phyloP scores from a whole-genome alignment of 371 early-diverging fungal species.

The Syncephalastrum racemosum region DNA sequence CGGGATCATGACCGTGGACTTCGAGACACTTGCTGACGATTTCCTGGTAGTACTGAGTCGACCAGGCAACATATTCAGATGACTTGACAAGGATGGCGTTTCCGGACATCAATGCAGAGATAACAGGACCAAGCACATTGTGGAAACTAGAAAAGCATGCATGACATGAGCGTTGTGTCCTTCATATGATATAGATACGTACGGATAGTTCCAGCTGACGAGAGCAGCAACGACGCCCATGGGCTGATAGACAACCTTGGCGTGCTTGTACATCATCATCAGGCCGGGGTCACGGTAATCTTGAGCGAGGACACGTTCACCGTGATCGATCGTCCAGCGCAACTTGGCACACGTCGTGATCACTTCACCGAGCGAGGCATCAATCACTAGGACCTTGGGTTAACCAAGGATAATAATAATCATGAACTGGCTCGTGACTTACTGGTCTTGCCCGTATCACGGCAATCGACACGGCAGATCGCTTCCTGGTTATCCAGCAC shows the following conservation, averaged over 20 bases:
- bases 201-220: conserved; percentile 86
- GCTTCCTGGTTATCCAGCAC: conserved; percentile 76
- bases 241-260: conserved; percentile 80
- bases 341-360: conserved; percentile 80
- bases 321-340: conserved; percentile 81
- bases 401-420: neutral
- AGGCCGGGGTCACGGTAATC: conserved; percentile 71
- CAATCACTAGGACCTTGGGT: conserved; percentile 55
- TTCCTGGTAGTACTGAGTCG: conserved; percentile 61
- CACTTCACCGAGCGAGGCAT: conserved; percentile 85
- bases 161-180: neutral
- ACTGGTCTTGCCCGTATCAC: conserved; percentile 86
- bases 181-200: conserved; percentile 3
- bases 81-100: conserved; percentile 84
- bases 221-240: conserved; percentile 78
- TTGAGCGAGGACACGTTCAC: conserved; percentile 67
- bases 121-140: conserved; percentile 80
- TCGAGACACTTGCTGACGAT: conserved; percentile 67
- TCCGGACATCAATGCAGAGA: conserved; percentile 82
- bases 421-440: conserved; percentile 10
- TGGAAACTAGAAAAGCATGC: conserved; percentile 53
- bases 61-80: conserved; percentile 87
- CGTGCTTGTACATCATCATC: conserved; percentile 76
- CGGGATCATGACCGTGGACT: conserved; percentile 71
- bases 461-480: conserved; percentile 73